Evolutionary conservation across 305 asterid genomes (phyloP), one percentile per base, ranked within the genome.

Genomic region (Plantago lanceolata): DNA sequence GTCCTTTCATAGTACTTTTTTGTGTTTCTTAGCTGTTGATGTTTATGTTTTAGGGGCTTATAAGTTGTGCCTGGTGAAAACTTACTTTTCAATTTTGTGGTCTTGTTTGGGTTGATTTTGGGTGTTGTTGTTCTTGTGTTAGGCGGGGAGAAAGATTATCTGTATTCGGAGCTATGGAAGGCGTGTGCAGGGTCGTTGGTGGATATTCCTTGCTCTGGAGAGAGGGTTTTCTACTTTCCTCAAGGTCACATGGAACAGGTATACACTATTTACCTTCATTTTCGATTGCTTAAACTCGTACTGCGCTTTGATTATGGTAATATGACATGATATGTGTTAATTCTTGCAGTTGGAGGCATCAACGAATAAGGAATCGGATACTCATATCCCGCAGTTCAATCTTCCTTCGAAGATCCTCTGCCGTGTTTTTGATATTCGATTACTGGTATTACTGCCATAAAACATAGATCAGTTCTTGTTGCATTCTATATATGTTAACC

Each of bases 161-260:
- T 89, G 71, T 83, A 83, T 65, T 65, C 68, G 56, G 91, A 80
- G 68, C 77, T 89, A 20, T 89, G 96, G 96, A 89, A 77, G 75
- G 94, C 94, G 29, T 89, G 96, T 74, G 96, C 96, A 8, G 96
- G 96, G 19, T 89, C 94, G 64, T 72, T 85, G 72, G 94, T 87
- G 58, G 87, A 87, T 75, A 72, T 89, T 73, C 95, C 89, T 66
- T 67, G 79, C 54, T 24, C 40, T 47, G 78, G 75, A 54, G 89
- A 89, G 52, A 71, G 86, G 70, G 91, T 81, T 71, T 89, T 78
- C 78, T 89, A 89, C 76, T 89, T 89, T 63, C 94, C 95, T 67
- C 96, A 89, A 67, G 96, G 96, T 66, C 96, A 86, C 71, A 77
- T 89, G 79, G 95, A 89, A 71, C 96, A 89, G 73, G 96, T 86